phyloP scores from a whole-genome alignment of 805 yeast genomes.

The Schwanniomyces vanrijiae region DNA sequence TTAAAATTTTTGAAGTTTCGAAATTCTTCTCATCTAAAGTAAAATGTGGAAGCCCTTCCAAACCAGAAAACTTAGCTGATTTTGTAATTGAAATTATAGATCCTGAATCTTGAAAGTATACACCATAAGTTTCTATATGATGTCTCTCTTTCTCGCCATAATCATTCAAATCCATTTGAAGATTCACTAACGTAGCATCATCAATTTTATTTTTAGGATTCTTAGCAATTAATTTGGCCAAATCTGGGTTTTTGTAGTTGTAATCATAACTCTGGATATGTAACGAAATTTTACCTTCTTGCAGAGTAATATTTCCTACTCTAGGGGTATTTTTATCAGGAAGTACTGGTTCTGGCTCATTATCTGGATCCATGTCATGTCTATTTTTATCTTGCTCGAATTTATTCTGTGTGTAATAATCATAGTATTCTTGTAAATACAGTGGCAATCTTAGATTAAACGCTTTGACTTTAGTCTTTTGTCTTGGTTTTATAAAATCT shows the following conservation, averaged over 20 bases:
- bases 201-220: conserved; percentile 15
- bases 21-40: conserved; percentile 42
- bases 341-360: conserved; percentile 15
- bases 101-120: conserved; percentile 68
- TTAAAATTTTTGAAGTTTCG: conserved; percentile 44
- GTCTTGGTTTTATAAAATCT: conserved; percentile 18
- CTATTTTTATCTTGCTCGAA: conserved; percentile 24
- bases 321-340: conserved; percentile 4
- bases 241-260: conserved; percentile 20
- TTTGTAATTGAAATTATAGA: conserved; percentile 56
- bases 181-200: conserved; percentile 34
- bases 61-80: conserved; percentile 64
- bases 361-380: conserved; percentile 27
- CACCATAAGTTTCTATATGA: conserved; percentile 52
- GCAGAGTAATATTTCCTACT: conserved; percentile 29
- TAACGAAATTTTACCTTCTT: conserved; percentile 26
- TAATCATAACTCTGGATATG: conserved; percentile 20
- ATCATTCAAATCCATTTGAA: conserved; percentile 38
- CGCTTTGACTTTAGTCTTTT: conserved; percentile 11
- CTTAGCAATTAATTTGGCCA: conserved; percentile 11
- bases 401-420: conserved; percentile 20
- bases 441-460: conserved; percentile 19
- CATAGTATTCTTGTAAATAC: conserved; percentile 30
- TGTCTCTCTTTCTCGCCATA: conserved; percentile 49
- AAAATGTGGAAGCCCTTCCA: conserved; percentile 62